phyloP scores from a whole-genome alignment of 2,329 filamentous ascomycete species.

The Cladophialophora carrionii region DNA sequence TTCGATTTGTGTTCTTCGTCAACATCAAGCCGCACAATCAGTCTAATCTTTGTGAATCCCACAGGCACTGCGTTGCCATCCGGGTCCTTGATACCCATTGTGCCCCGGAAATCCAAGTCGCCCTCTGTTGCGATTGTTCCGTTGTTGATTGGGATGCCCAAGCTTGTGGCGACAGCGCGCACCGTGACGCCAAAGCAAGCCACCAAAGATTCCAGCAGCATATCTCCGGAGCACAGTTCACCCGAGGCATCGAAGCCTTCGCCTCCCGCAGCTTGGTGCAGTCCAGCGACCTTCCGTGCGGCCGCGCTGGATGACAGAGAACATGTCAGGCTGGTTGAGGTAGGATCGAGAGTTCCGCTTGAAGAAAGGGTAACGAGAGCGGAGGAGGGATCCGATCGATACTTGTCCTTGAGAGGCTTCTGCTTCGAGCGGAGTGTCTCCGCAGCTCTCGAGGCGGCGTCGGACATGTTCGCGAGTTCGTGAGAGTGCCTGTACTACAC shows the following conservation, averaged over 20 bases:
- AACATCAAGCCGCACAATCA: conserved; percentile 50
- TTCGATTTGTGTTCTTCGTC: conserved; percentile 48
- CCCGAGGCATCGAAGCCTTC: conserved; percentile 49
- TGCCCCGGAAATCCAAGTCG: conserved; percentile 56
- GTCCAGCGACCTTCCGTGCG: conserved; percentile 51
- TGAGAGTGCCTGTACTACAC: not conserved
- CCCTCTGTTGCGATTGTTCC: conserved; percentile 52
- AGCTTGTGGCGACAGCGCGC: conserved; percentile 55
- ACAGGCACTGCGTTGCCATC: conserved; percentile 48
- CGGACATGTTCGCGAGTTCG: conserved; percentile 25
- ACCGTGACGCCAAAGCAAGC: conserved; percentile 57
- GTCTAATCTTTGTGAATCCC: conserved; percentile 52
- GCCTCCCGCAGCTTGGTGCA: conserved; percentile 55
- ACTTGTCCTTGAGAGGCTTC: conserved; percentile 54
- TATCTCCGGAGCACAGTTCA: conserved; percentile 55
- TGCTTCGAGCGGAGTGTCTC: conserved; percentile 51
- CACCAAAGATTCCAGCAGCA: conserved; percentile 56
- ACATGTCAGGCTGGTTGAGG: conserved; percentile 50
- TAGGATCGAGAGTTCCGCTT: conserved; percentile 50
- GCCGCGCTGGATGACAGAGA: conserved; percentile 50
- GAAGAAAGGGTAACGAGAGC: conserved; percentile 54
- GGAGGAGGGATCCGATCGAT: conserved; percentile 50
- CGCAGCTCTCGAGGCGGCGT: conserved; percentile 31
- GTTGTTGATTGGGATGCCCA: conserved; percentile 50
- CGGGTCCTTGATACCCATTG: conserved; percentile 51